Evolutionary conservation across 139 green algal genomes (phyloP).

Genomic region (Chlamydomonas asymmetrica): DNA sequence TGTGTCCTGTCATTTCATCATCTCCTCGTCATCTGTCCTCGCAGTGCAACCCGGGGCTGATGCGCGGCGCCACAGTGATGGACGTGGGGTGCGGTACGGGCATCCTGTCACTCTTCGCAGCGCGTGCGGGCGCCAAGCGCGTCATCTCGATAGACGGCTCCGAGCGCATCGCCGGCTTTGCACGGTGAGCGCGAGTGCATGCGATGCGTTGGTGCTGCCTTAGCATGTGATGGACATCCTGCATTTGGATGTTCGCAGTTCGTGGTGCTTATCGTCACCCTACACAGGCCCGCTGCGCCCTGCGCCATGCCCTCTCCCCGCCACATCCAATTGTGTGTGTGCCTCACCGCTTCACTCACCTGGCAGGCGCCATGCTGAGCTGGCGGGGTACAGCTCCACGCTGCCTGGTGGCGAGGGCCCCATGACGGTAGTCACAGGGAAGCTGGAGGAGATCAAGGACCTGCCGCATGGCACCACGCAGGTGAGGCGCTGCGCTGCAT

Average conservation of each 20-base stretch:
- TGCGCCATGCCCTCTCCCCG: too few relatives aligned
- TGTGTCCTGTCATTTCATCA: too few relatives aligned
- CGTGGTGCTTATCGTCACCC: too few relatives aligned
- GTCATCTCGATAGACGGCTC: slow-evolving; percentile 72
- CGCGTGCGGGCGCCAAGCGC: slow-evolving; percentile 65
- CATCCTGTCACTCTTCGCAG: slow-evolving; percentile 94
- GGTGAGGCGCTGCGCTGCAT: too few relatives aligned
- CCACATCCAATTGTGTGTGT: not conserved
- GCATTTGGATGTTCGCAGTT: not conserved
- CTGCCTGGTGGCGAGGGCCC: slow-evolving; percentile 46
- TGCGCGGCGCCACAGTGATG: slow-evolving; percentile 74
- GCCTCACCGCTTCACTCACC: not conserved
- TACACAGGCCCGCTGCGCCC: too few relatives aligned
- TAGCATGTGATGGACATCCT: not conserved
- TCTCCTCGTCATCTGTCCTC: too few relatives aligned
- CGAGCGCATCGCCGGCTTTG: slow-evolving; percentile 62
- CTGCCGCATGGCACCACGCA: too few relatives aligned
- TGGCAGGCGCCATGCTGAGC: slow-evolving; percentile 21
- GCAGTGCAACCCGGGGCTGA: slow-evolving; percentile 72
- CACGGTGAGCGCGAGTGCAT: slow-evolving; percentile 39
- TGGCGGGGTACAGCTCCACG: slow-evolving; percentile 12
- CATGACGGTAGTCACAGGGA: slow-evolving; percentile 65
- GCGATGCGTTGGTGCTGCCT: not conserved
- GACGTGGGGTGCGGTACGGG: slow-evolving; percentile 95
- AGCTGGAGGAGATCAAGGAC: slow-evolving; percentile 67